These are phyloP conservation scores for Phytophthora citrophthora DNA, from an alignment of 352 stramenopile species.

Conservation along the genomic window DNA sequence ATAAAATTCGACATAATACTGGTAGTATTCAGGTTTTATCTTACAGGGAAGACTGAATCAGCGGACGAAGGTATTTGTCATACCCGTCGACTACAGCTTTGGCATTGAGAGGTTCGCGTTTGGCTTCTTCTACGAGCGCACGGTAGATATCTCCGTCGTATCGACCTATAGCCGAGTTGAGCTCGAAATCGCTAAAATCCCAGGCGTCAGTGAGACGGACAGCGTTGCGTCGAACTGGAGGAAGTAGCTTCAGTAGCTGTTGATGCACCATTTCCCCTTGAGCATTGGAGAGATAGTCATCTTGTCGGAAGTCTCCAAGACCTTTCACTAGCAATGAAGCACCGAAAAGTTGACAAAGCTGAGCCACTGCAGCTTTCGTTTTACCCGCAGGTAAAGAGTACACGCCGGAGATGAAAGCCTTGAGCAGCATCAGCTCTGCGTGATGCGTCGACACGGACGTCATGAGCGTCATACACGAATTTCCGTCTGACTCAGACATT, in stretches of 20 bases:
- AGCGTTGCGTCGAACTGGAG: conserved; percentile 45
- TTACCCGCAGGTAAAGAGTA: conserved; percentile 34
- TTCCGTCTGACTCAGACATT: conserved; percentile 42
- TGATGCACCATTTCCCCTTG: conserved; percentile 48
- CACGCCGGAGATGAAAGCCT: conserved; percentile 47
- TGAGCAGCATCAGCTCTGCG: conserved; percentile 50
- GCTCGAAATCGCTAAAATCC: conserved; percentile 66
- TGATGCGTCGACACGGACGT: conserved; percentile 52
- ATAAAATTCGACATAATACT: neutral
- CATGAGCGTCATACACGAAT: conserved; percentile 58
- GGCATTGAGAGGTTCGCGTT: conserved; percentile 52
- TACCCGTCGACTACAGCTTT: conserved; percentile 50
- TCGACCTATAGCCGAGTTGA: conserved; percentile 59
- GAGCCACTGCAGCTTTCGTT: conserved; percentile 39
- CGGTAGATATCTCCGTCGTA: conserved; percentile 68
- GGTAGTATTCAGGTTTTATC: neutral
- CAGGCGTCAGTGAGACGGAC: conserved; percentile 48
- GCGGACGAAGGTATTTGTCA: conserved; percentile 41
- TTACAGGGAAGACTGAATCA: conserved; percentile 37
- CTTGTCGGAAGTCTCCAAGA: conserved; percentile 55
- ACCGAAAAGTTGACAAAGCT: conserved; percentile 49
- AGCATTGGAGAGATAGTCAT: conserved; percentile 49
- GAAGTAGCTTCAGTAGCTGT: conserved; percentile 40
- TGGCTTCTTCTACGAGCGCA: conserved; percentile 44
- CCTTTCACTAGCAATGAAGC: conserved; percentile 45